Evolutionary conservation across 805 yeast genomes (phyloP).

Genomic region (Candida patagonica): DNA sequence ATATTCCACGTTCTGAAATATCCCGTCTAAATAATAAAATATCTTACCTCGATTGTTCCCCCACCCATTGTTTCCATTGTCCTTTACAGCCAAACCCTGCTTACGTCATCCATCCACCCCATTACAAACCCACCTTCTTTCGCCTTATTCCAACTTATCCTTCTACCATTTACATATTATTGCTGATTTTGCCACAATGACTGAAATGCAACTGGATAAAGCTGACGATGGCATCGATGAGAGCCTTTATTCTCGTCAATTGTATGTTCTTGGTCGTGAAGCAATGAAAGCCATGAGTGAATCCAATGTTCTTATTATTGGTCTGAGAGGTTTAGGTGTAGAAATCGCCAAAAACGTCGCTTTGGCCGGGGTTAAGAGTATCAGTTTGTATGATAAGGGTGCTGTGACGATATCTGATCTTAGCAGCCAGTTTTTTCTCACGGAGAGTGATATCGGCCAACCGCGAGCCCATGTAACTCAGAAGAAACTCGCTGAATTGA

Average conservation of each 20-base stretch:
- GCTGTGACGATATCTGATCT: conserved; percentile 61
- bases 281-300: conserved; percentile 97
- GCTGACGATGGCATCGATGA: conserved; percentile 61
- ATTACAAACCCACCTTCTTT: too few species aligned
- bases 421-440: conserved; percentile 80
- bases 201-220: conserved; percentile 24
- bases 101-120: too few species aligned
- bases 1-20: too few species aligned
- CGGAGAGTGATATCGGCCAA: conserved; percentile 63
- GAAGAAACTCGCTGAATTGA: conserved; percentile 66
- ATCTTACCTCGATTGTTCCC: too few species aligned
- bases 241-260: conserved; percentile 89
- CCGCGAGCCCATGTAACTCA: conserved; percentile 68
- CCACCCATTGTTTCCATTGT: too few species aligned
- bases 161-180: too few species aligned
- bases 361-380: conserved; percentile 91
- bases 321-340: conserved; percentile 85
- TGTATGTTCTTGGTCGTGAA: conserved; percentile 86
- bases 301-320: conserved; percentile 85
- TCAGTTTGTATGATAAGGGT: conserved; percentile 75
- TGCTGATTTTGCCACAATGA: too few species aligned
- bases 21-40: too few species aligned
- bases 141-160: too few species aligned
- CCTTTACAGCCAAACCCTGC: too few species aligned
- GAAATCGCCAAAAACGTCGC: conserved; percentile 97